Evolutionary conservation across 495 filamentous ascomycete species (phyloP), one percentile per base, ranked within the genome.

Genomic region (Lindgomyces ingoldianus): DNA sequence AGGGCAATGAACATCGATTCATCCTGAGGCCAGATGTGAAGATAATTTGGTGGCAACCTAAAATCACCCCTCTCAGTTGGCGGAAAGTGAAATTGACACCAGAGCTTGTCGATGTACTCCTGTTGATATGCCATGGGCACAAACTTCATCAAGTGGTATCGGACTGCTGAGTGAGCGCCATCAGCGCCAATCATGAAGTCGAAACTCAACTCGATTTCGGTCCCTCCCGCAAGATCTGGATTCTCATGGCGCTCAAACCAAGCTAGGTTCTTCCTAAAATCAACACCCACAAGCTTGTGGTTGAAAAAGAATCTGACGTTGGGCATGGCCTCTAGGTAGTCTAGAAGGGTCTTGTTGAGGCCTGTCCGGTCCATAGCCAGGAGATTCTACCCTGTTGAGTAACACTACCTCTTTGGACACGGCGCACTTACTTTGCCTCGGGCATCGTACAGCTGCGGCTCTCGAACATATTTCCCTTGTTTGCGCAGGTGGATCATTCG

Each of bases 1-100:
- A 99, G 90, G 19, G 94, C 94, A 69, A 99, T 98, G 76, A 99
- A 99, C 94, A 99, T 98, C 72, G 91, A 89, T 12, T 90, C 84
- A 64, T 85, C 85, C 22, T 88, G 91, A 0, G 94, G 94, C 94
- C 94, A 99, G 76, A 99, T 99, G 74, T 99, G 94, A 1, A 99
- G 82, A 70, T 98, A 91, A 73, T 96, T 89, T 16, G 91, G 90
- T 0, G 89, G 91, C 57, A 97, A 90, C 29, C 79, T 78, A 73
- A 93, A 99, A 64, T 79, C 82, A 26, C 82, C 81, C 11, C 80
- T 77, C 21, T 76, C 64, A 14, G 80, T 18, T 0, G 89, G 82
- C 1, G 83, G 79, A 61, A 99, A 93, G 44, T 85, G 87, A 73
- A 97, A 96, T 68, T 99, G 95, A 77, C 94, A 96, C 94, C 94